A percentile compares a stretch with the other conserved stretches of the same genome.
These are phyloP conservation scores for Phialocephala subalpina DNA, from an alignment of 2,329 filamentous ascomycete genomes.

Conservation along the genomic window DNA sequence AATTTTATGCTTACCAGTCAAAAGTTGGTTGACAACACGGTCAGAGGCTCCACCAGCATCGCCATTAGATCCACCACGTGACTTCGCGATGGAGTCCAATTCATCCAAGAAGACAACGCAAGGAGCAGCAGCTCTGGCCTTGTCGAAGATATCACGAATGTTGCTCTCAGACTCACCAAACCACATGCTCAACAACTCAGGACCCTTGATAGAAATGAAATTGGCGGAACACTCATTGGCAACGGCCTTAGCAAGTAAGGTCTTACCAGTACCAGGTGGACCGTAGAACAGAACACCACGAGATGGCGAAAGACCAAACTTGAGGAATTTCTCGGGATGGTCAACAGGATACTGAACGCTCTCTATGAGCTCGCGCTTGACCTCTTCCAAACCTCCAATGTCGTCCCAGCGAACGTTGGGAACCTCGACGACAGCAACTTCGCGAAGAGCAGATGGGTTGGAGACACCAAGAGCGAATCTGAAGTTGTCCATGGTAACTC, in stretches of 20 bases:
- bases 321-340: constrained; percentile 99
- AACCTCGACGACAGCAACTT: constrained; percentile 98
- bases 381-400: constrained; percentile 95
- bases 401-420: constrained; percentile 99
- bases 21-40: constrained; percentile 99
- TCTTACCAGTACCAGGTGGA: constrained; percentile 99
- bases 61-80: constrained; percentile 93
- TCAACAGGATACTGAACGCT: constrained; percentile 99
- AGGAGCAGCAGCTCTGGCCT: constrained; percentile 95
- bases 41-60: constrained; percentile 98
- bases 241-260: constrained; percentile 97
- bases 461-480: constrained; percentile 96
- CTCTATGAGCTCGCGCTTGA: constrained; percentile 99
- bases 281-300: constrained; percentile 99
- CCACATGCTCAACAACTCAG: constrained; percentile 99
- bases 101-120: constrained; percentile 99
- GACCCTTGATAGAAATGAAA: constrained; percentile 99
- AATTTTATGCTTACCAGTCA: constrained; percentile 75
- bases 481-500: constrained; percentile 99
- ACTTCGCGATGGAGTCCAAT: constrained; percentile 98
- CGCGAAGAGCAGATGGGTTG: constrained; percentile 97
- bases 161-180: constrained; percentile 99
- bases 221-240: constrained; percentile 99
- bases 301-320: constrained; percentile 97
- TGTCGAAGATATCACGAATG: constrained; percentile 99